Conservation (phyloP, 768 basidiomycete genomes). For the Tricholoma flavovirens region DNA sequence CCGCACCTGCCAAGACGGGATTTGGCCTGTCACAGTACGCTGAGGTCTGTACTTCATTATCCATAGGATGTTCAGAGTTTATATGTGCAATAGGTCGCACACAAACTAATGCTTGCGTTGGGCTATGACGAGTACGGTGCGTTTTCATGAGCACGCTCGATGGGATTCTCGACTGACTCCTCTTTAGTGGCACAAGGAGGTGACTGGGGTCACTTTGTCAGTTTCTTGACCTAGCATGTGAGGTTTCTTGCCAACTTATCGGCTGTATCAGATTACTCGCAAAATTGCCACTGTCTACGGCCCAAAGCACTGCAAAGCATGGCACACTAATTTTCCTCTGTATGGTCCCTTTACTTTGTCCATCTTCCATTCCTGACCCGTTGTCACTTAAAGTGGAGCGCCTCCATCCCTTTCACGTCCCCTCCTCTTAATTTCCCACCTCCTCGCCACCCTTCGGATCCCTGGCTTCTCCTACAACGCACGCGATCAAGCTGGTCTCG, state of each 20-base stretch:
- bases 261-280: constrained; percentile 14
- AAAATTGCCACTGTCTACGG: constrained; percentile 22
- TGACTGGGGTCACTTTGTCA: too few species aligned
- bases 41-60: constrained; percentile 32
- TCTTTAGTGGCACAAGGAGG: constrained; percentile 36
- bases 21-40: constrained; percentile 47
- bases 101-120: constrained; percentile 44
- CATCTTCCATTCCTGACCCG: constrained; percentile 10
- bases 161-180: too few species aligned
- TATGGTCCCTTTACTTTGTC: constrained; percentile 11
- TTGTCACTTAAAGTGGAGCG: too few species aligned
- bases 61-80: neutral
- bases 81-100: constrained; percentile 27
- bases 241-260: too few species aligned
- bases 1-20: constrained; percentile 46
- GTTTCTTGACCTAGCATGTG: too few species aligned
- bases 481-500: constrained; percentile 29
- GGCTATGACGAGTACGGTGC: constrained; percentile 45
- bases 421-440: constrained; percentile 19
- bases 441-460: constrained; percentile 16
- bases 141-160: neutral
- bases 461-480: constrained; percentile 16
- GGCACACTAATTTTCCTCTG: constrained; percentile 40
- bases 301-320: constrained; percentile 38
- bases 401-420: constrained; percentile 18